Evolutionary conservation across 1,284 basidiomycete species (phyloP).

Genomic region (Kalmanozyma brasiliensis): DNA sequence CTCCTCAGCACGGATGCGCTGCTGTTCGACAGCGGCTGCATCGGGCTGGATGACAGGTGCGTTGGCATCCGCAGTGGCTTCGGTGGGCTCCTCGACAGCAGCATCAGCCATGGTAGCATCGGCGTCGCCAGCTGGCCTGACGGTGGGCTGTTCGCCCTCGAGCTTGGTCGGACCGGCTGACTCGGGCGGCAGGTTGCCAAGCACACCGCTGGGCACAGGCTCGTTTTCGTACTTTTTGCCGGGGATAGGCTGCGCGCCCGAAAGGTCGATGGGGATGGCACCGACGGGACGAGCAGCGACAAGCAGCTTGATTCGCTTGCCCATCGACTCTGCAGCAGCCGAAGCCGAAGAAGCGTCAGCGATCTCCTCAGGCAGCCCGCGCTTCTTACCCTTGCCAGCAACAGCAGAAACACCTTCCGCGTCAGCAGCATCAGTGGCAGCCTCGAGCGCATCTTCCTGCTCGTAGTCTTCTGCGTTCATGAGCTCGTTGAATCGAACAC

Average conservation of each 20-base stretch:
- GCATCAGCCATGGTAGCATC: constrained; percentile 59
- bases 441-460: constrained; percentile 52
- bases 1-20: constrained; percentile 80
- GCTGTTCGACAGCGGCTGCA: constrained; percentile 81
- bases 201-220: constrained; percentile 55
- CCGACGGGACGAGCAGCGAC: constrained; percentile 61
- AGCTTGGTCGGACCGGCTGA: constrained; percentile 27
- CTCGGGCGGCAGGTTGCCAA: constrained; percentile 63
- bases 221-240: constrained; percentile 67
- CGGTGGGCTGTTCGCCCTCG: constrained; percentile 38
- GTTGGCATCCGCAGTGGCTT: constrained; percentile 75
- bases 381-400: constrained; percentile 54
- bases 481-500: constrained; percentile 64
- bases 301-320: constrained; percentile 65
- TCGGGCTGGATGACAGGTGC: constrained; percentile 69
- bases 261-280: constrained; percentile 63
- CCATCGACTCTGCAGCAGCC: constrained; percentile 34
- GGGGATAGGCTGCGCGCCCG: constrained; percentile 61
- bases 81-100: constrained; percentile 77
- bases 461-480: constrained; percentile 69
- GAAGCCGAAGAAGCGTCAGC: constrained; percentile 48
- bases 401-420: constrained; percentile 25
- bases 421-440: constrained; percentile 18
- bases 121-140: constrained; percentile 48
- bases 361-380: constrained; percentile 64